Base-by-base conservation (phyloP, 106 monocot genomes). In the Apostasia shenzhenica region DNA sequence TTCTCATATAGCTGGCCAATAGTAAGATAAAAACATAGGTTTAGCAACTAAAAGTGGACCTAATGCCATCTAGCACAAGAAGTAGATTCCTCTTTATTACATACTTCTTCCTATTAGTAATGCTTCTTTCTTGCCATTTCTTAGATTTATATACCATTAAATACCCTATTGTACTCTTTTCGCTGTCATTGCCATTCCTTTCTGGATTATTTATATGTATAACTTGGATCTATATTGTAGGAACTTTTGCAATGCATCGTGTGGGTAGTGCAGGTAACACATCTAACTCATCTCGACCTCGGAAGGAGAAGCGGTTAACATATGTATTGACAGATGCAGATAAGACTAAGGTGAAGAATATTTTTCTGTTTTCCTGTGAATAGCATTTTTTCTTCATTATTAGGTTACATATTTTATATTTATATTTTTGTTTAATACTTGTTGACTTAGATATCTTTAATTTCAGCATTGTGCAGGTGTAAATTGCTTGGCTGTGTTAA, bases 311-410 rank as follows among this genome's bases (percentile, higher is more conserved):
- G 72, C 78, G 90, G 3, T 85, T 99, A 14, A 87, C 92, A 39
- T 99, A 92, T 83, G 89, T 99, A 38, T 76, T 99, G 14, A 99
- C 90, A 78, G 84, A 92, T 85, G 76, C 85, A 14, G 97, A 99
- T 81, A 79, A 92, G 55, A 72, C 84, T 64, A 92, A 90, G 92
- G 97, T 93, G 12, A 63, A 41, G 13, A 26, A 1, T 6, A 42
- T 60, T 37, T 61, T 56, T 56, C 26, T 59, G 14, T 37, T 47
- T 10, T 41, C 45, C 41, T 54, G 14, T 48, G 12, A 45, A 43
- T 8, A 52, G 8, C 9, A 14, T 50, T 55, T 37, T 50, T 66
- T 5, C 26, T 8, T 26, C 26, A 26, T 26, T 26, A 26, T 26
- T 26, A 26, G 26, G 26, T 26, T 26, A 26, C 26, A 26, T 26